Conservation (phyloP, 2,329 filamentous ascomycete species). For the Fusarium euwallaceae region DNA sequence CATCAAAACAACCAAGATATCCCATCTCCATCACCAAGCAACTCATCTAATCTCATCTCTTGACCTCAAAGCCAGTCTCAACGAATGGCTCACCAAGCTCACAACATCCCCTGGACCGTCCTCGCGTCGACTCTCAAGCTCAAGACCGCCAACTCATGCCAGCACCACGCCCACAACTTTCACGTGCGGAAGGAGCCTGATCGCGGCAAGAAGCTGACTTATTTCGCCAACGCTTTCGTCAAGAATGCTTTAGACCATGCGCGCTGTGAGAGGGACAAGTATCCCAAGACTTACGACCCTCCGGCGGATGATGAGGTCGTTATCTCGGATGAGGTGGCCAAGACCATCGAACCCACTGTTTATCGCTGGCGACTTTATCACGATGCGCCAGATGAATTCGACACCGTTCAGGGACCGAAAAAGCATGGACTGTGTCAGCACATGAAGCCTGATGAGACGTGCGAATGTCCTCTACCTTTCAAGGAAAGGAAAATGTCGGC, state of each 20-base stretch:
- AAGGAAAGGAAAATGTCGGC: constrained; percentile 18
- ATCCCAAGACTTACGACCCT: neutral
- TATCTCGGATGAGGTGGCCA: neutral
- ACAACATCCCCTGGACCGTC: constrained; percentile 22
- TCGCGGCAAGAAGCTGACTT: neutral
- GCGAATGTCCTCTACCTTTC: neutral
- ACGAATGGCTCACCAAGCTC: constrained; percentile 25
- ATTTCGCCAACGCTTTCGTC: neutral
- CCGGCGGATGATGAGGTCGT: constrained; percentile 3
- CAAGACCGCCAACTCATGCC: constrained; percentile 9
- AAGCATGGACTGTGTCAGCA: neutral
- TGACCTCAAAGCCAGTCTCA: neutral
- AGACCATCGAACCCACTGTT: neutral
- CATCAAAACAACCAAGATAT: neutral
- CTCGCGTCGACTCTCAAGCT: constrained; percentile 25
- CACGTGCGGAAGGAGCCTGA: constrained; percentile 9
- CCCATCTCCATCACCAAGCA: neutral
- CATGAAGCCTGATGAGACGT: neutral
- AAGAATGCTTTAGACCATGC: neutral
- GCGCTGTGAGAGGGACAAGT: neutral
- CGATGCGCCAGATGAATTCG: neutral
- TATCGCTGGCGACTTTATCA: neutral
- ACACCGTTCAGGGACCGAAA: neutral
- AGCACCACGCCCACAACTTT: constrained; percentile 20
- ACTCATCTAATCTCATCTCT: neutral